Conservation (phyloP, 1,139 yeast genomes). For the Diutina neorugosa region DNA sequence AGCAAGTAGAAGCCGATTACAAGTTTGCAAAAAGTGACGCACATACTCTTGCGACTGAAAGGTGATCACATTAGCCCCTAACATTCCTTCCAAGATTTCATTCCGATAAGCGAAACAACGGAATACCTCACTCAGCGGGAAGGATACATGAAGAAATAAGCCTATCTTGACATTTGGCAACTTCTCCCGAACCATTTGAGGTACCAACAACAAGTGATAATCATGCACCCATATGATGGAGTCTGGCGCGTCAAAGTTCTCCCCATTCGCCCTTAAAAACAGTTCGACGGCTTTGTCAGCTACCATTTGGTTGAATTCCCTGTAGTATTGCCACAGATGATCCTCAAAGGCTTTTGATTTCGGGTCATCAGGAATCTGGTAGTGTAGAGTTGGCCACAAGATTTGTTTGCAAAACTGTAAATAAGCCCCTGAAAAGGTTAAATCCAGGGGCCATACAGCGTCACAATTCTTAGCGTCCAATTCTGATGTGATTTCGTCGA, state of each 20-base stretch:
- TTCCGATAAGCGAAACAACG: slow-evolving; percentile 86
- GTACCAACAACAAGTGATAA: slow-evolving; percentile 80
- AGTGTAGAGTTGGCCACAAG: slow-evolving; percentile 94
- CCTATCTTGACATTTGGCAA: slow-evolving; percentile 85
- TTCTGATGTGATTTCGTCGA: slow-evolving; percentile 32
- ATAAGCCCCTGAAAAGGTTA: slow-evolving; percentile 81
- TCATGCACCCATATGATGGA: slow-evolving; percentile 83
- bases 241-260: slow-evolving; percentile 36
- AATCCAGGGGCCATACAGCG: slow-evolving; percentile 65
- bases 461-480: slow-evolving; percentile 40
- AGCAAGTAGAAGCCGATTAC: slow-evolving; percentile 71
- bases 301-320: slow-evolving; percentile 58
- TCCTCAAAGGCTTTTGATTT: slow-evolving; percentile 91
- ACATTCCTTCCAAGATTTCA: slow-evolving; percentile 64
- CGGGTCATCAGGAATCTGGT: slow-evolving; percentile 93
- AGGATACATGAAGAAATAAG: slow-evolving; percentile 83
- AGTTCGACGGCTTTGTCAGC: slow-evolving; percentile 63
- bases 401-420: slow-evolving; percentile 85
- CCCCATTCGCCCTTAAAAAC: slow-evolving; percentile 40
- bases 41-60: slow-evolving; percentile 92
- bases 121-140: slow-evolving; percentile 93
- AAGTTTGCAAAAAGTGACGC: slow-evolving; percentile 85
- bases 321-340: slow-evolving; percentile 85
- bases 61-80: slow-evolving; percentile 80
- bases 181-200: slow-evolving; percentile 65